Conservation (phyloP, 2,329 filamentous ascomycete species). For the Cadophora sp. region DNA sequence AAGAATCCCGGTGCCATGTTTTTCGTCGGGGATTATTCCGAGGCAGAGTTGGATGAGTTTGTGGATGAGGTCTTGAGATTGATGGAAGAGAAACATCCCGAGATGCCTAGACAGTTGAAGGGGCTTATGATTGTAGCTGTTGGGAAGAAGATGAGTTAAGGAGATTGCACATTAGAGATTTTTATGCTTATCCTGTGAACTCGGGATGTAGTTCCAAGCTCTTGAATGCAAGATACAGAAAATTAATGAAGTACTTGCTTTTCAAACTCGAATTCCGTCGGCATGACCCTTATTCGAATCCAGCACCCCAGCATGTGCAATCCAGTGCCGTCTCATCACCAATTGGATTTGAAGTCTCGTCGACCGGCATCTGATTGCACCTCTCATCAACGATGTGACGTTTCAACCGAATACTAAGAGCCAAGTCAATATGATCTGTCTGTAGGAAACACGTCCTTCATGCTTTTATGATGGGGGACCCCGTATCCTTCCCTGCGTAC, state of each 20-base stretch:
- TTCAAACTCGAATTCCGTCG: too few species aligned
- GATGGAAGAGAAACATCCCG: background rate
- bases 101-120: conserved; percentile 8
- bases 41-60: conserved; percentile 10
- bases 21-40: conserved; percentile 10
- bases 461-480: background rate
- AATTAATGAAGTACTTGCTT: too few species aligned
- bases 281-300: too few species aligned
- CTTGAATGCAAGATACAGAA: too few species aligned
- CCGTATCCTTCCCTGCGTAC: background rate
- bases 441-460: background rate
- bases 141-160: conserved; percentile 13
- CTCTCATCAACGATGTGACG: too few species aligned
- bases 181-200: too few species aligned
- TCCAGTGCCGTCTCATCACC: too few species aligned
- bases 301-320: too few species aligned
- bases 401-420: background rate
- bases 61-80: conserved; percentile 16
- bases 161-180: too few species aligned
- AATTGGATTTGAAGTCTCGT: too few species aligned
- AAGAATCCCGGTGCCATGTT: conserved; percentile 19
- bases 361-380: too few species aligned
- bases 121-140: conserved; percentile 17
- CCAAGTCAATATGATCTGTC: background rate
- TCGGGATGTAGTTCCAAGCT: too few species aligned